Conservation (phyloP, 768 basidiomycete species). For the Suillus plorans region DNA sequence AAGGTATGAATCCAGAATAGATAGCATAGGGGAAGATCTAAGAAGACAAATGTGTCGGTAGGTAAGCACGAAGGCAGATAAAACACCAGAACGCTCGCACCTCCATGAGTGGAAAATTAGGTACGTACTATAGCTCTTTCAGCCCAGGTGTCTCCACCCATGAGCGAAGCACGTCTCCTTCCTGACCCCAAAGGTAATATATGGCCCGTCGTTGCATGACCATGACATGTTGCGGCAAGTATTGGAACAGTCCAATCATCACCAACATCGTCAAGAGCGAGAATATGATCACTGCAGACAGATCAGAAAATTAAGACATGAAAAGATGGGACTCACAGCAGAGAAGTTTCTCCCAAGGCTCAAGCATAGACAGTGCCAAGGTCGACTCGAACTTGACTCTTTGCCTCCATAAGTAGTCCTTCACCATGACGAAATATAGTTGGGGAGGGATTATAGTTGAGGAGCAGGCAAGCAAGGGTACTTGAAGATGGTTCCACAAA, state of each 20-base stretch:
- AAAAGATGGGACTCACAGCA: constrained; percentile 43
- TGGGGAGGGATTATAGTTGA: background rate
- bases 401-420: constrained; percentile 31
- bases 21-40: background rate
- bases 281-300: constrained; percentile 42
- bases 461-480: background rate
- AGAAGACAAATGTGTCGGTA: background rate
- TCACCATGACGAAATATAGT: constrained; percentile 26
- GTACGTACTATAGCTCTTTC: constrained; percentile 25
- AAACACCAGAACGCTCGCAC: constrained; percentile 7
- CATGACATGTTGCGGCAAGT: constrained; percentile 58
- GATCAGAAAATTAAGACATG: background rate
- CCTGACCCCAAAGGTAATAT: constrained; percentile 66
- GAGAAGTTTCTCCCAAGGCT: constrained; percentile 69
- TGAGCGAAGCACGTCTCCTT: constrained; percentile 34
- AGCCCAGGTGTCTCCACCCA: constrained; percentile 28
- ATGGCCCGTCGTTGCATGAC: constrained; percentile 53
- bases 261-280: constrained; percentile 43
- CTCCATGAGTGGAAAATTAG: constrained; percentile 7
- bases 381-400: constrained; percentile 48
- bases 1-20: background rate
- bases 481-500: background rate
- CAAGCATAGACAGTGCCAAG: constrained; percentile 59
- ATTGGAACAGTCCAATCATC: constrained; percentile 51
- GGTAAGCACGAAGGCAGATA: background rate